Evolutionary conservation across 352 stramenopile species (phyloP).

Genomic region (Globisporangium okanoganense): DNA sequence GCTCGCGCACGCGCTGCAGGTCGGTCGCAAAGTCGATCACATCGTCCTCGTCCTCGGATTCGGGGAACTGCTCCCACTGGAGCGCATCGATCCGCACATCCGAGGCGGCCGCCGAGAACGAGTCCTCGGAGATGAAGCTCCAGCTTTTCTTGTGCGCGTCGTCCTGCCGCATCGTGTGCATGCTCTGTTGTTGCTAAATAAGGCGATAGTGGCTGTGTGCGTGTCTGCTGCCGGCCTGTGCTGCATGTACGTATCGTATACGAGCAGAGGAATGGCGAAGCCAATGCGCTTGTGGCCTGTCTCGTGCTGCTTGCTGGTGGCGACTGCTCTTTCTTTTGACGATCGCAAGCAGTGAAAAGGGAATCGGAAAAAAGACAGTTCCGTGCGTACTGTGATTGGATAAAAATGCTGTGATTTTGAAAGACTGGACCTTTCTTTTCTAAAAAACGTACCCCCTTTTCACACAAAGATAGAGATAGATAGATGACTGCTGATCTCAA

Average conservation of each 20-base stretch:
- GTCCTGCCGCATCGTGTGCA: conserved; percentile 12
- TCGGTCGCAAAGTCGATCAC: conserved; percentile 19
- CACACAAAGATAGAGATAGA: not conserved
- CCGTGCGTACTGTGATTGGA: not conserved
- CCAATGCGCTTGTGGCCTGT: not conserved
- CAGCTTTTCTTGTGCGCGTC: conserved; percentile 46
- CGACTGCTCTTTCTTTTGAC: not conserved
- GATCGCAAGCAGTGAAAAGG: not conserved
- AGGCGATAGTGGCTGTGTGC: not conserved
- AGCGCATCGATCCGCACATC: conserved; percentile 35
- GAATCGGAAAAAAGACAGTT: conserved; percentile 1
- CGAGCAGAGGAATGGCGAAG: not conserved
- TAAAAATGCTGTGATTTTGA: not conserved
- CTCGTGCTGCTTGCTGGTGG: not conserved
- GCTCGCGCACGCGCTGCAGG: conserved; percentile 5
- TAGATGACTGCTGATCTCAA: not conserved
- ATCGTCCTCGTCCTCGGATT: conserved; percentile 25
- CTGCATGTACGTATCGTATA: not conserved
- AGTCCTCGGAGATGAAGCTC: conserved; percentile 82
- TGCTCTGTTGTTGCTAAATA: conserved; percentile 6
- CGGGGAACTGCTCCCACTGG: conserved; percentile 38
- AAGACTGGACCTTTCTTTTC: conserved; percentile 2
- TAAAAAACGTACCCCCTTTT: not conserved
- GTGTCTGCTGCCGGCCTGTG: not conserved
- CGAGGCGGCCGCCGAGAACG: conserved; percentile 34